phyloP scores from a whole-genome alignment of 495 filamentous ascomycete species.

The Articulospora tetracladia region DNA sequence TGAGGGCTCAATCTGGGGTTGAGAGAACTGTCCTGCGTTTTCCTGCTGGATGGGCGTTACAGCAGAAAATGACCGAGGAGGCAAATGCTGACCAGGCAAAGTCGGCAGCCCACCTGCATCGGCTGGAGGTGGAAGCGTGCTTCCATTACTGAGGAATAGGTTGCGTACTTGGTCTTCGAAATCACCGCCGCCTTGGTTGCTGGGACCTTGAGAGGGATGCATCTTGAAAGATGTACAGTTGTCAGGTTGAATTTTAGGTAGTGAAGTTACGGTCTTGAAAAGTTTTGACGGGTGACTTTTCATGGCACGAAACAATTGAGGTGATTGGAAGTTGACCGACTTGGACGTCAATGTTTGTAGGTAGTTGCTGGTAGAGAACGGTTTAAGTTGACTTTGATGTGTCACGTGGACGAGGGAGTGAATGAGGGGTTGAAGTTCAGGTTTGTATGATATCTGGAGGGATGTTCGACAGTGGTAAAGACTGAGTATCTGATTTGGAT shows the following conservation, averaged over 20 bases:
- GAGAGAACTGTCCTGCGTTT: neutral
- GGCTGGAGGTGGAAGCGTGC: neutral
- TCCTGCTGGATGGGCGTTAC: neutral
- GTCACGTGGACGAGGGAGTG: too few species aligned
- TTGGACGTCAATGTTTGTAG: neutral
- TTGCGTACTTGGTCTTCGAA: conserved; percentile 39
- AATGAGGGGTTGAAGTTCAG: too few species aligned
- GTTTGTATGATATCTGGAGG: too few species aligned
- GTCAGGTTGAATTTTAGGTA: neutral
- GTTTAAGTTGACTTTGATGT: too few species aligned
- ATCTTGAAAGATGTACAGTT: neutral
- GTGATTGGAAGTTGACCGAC: neutral
- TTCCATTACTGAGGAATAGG: conserved; percentile 40
- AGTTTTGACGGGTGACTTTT: neutral
- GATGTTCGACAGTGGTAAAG: too few species aligned
- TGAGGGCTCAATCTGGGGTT: neutral
- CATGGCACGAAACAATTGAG: too few species aligned
- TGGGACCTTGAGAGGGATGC: conserved; percentile 6
- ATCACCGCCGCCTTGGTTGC: conserved; percentile 5
- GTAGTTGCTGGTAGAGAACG: too few species aligned
- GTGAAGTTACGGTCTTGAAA: neutral
- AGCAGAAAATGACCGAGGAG: neutral
- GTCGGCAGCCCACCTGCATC: neutral
- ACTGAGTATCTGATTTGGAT: too few species aligned
- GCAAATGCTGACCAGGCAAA: neutral